Conservation (phyloP, 2,329 filamentous ascomycete species). For the Aureobasidium melanogenum region DNA sequence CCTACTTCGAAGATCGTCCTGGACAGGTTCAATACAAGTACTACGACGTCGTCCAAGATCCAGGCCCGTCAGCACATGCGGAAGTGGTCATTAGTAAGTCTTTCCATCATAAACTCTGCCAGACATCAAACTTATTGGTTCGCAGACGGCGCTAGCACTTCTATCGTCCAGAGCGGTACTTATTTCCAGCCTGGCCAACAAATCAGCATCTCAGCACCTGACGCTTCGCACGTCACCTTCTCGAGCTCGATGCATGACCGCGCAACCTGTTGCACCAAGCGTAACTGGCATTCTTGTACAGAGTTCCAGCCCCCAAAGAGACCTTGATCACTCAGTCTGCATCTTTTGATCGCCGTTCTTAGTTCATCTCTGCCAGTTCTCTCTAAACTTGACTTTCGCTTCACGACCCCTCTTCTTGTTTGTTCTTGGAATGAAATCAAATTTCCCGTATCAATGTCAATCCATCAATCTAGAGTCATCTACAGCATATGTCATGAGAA, state of each 20-base stretch:
- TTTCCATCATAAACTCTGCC: background rate
- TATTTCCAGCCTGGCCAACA: background rate
- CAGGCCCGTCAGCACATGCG: background rate
- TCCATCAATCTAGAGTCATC: too few species aligned
- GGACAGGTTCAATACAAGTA: constrained; percentile 2
- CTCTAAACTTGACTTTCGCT: too few species aligned
- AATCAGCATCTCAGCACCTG: background rate
- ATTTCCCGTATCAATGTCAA: too few species aligned
- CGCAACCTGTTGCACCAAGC: background rate
- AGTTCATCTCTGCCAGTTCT: too few species aligned
- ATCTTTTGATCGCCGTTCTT: too few species aligned
- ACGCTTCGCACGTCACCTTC: background rate
- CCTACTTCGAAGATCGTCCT: background rate
- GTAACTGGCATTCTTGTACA: background rate
- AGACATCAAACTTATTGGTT: background rate
- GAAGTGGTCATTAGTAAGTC: background rate
- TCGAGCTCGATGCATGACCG: background rate
- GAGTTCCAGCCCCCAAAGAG: background rate
- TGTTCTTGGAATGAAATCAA: too few species aligned
- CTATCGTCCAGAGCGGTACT: background rate
- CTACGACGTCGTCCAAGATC: background rate
- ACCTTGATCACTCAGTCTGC: background rate
- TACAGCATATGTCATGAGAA: background rate
- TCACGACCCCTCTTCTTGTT: too few species aligned
- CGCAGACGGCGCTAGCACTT: background rate